A percentile compares a stretch with the other conserved stretches of the same genome.
Evolutionary conservation across 768 basidiomycete species (phyloP).

Genomic region (Russula foetens): DNA sequence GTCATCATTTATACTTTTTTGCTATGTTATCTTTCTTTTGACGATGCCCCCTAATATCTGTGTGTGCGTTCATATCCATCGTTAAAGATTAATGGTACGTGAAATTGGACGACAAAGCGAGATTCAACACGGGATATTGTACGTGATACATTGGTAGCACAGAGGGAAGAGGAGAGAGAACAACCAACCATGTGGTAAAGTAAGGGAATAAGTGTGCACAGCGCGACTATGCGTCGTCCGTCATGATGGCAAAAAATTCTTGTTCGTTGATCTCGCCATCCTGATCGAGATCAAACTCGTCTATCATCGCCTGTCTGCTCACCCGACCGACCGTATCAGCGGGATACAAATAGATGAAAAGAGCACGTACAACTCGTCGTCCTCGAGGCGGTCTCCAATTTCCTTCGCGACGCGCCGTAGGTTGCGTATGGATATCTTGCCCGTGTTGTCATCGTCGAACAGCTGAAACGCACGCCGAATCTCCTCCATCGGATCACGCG

Average conservation of each 20-base stretch:
- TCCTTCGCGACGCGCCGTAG: constrained; percentile 92
- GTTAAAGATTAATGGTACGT: neutral
- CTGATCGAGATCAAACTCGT: constrained; percentile 98
- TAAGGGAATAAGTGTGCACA: neutral
- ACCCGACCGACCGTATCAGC: neutral
- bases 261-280: constrained; percentile 96
- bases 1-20: constrained; percentile 11
- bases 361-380: constrained; percentile 84
- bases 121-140: neutral
- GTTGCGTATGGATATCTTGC: constrained; percentile 88
- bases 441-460: constrained; percentile 94
- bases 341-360: neutral
- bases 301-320: constrained; percentile 96
- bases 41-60: neutral
- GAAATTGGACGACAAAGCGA: neutral
- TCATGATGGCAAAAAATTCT: constrained; percentile 97
- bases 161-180: neutral
- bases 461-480: constrained; percentile 92
- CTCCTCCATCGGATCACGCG: constrained; percentile 94
- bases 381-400: constrained; percentile 89
- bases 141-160: neutral
- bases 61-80: neutral
- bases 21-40: neutral
- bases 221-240: constrained; percentile 62
- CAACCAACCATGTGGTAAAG: neutral